phyloP scores from a whole-genome alignment of 1,284 basidiomycete genomes.

The Pseudozyma hubeiensis region DNA sequence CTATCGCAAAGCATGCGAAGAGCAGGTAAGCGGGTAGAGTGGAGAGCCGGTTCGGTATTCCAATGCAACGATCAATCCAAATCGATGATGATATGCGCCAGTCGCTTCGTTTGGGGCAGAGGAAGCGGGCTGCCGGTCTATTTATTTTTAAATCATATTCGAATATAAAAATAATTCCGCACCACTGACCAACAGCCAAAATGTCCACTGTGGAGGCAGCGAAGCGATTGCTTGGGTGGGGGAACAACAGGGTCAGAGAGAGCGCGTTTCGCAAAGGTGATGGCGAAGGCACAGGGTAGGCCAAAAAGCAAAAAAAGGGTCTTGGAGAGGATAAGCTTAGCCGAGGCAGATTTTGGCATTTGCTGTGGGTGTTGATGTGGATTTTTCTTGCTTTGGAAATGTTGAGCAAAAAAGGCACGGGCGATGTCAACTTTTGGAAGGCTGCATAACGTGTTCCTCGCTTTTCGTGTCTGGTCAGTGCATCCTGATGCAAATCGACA shows the following conservation, averaged over 20 bases:
- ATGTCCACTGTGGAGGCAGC: not conserved
- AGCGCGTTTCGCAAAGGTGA: not conserved
- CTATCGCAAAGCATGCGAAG: not conserved
- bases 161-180: too few relatives aligned
- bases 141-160: not conserved
- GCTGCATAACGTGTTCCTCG: conserved; percentile 8
- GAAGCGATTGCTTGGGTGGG: conserved; percentile 4
- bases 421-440: not conserved
- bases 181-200: too few relatives aligned
- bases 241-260: not conserved
- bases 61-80: not conserved
- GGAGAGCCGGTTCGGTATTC: not conserved
- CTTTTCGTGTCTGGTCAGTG: conserved; percentile 23
- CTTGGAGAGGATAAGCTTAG: not conserved
- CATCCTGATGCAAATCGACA: conserved; percentile 14
- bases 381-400: conserved; percentile 14
- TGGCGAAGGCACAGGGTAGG: not conserved
- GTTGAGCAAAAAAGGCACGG: conserved; percentile 13
- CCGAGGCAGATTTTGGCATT: not conserved
- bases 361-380: conserved; percentile 1
- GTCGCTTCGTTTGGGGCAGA: not conserved
- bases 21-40: not conserved
- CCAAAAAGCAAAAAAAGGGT: not conserved
- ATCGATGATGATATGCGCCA: conserved; percentile 2
- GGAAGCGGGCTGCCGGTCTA: not conserved